Percentiles rank a stretch among this genome's conserved stretches.
These are phyloP conservation scores for Evansstolkia leycettana DNA, from an alignment of 495 filamentous ascomycete genomes.

Conservation along the genomic window DNA sequence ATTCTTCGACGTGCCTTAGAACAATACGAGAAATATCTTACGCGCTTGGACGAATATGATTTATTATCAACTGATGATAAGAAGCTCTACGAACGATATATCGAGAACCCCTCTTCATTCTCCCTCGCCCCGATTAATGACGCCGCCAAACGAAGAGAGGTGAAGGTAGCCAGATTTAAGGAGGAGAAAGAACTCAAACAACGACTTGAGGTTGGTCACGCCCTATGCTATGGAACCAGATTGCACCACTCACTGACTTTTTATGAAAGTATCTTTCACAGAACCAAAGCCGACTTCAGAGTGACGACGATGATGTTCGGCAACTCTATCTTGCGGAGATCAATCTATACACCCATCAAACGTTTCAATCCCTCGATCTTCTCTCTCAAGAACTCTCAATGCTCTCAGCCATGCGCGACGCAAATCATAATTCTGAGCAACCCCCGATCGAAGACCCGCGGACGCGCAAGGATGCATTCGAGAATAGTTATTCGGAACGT, in stretches of 20 bases:
- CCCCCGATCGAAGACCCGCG: conserved; percentile 34
- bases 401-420: conserved; percentile 54
- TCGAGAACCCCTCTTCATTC: conserved; percentile 52
- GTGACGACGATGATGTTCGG: conserved; percentile 69
- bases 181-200: conserved; percentile 77
- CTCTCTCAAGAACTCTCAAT: conserved; percentile 75
- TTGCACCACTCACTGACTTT: conserved; percentile 10
- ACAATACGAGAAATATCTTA: conserved; percentile 66
- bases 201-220: conserved; percentile 54
- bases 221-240: not conserved
- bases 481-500: conserved; percentile 56
- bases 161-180: conserved; percentile 77
- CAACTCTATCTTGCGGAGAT: conserved; percentile 66
- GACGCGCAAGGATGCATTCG: conserved; percentile 25
- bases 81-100: conserved; percentile 60
- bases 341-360: conserved; percentile 57
- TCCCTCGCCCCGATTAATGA: conserved; percentile 57
- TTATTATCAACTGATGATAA: conserved; percentile 55
- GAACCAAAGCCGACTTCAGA: conserved; percentile 45
- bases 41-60: conserved; percentile 63
- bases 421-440: conserved; percentile 15
- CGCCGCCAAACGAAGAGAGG: conserved; percentile 57
- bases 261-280: conserved; percentile 42
- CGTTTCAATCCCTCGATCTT: conserved; percentile 76
- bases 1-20: conserved; percentile 49